phyloP scores from a whole-genome alignment of 805 yeast genomes.

The Candida odintsovae region DNA sequence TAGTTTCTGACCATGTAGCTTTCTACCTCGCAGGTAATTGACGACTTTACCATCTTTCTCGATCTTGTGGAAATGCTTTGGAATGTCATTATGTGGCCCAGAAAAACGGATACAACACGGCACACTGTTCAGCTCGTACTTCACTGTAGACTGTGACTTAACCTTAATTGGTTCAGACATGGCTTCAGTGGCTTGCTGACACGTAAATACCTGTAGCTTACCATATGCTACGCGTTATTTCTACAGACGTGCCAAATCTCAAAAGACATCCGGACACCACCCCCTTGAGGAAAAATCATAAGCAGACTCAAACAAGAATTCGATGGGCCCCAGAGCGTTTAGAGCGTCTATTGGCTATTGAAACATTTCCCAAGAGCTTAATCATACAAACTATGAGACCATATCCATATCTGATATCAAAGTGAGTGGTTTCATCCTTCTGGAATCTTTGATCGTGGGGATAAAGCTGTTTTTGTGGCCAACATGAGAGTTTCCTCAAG shows the following conservation, averaged over 20 bases:
- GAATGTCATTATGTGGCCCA: constrained; percentile 11
- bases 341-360: no score
- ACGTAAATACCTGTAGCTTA: neutral
- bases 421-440: constrained; percentile 11
- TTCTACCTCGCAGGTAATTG: constrained; percentile 31
- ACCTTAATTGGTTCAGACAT: constrained; percentile 1
- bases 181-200: neutral
- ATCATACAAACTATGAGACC: constrained; percentile 5
- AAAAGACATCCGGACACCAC: neutral
- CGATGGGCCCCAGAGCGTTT: no score
- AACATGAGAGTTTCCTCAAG: neutral
- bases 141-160: neutral
- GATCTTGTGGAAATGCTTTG: constrained; percentile 14
- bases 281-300: neutral
- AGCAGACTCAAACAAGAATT: neutral
- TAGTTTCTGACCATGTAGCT: constrained; percentile 25
- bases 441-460: neutral
- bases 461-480: neutral
- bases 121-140: constrained; percentile 15
- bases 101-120: constrained; percentile 24
- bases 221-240: neutral
- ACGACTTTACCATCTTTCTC: constrained; percentile 9
- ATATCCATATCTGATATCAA: constrained; percentile 21
- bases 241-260: neutral
- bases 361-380: no score